A percentile compares a stretch with the other conserved stretches of the same genome.
These are phyloP conservation scores for Chalciporus piperatus DNA, from an alignment of 768 basidiomycete species.

Conservation along the genomic window DNA sequence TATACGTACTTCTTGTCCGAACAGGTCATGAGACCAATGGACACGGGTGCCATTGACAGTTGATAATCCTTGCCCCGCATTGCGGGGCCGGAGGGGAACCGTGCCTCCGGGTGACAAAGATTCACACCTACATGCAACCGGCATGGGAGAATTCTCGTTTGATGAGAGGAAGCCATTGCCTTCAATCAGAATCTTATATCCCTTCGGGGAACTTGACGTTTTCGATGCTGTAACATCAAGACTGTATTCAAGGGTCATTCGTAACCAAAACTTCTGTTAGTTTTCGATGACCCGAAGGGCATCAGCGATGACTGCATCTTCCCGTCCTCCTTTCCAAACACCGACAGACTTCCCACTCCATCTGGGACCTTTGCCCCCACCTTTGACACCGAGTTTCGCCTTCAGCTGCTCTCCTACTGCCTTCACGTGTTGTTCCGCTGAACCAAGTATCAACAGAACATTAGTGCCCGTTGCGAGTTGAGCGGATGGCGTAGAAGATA, in stretches of 20 bases:
- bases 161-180: too few species aligned
- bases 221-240: not conserved
- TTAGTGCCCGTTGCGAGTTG: conserved; percentile 49
- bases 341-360: conserved; percentile 78
- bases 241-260: not conserved
- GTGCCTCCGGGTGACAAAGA: too few species aligned
- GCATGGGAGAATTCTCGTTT: too few species aligned
- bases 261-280: conserved; percentile 1
- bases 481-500: conserved; percentile 62
- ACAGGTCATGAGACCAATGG: too few species aligned
- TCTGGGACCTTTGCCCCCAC: conserved; percentile 71
- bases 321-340: conserved; percentile 26
- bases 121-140: too few species aligned
- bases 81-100: too few species aligned
- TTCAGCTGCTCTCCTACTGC: conserved; percentile 56
- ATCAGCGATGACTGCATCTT: conserved; percentile 17
- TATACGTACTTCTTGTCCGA: too few species aligned
- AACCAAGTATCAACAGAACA: conserved; percentile 59
- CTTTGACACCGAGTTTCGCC: conserved; percentile 59
- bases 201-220: too few species aligned
- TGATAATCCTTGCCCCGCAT: too few species aligned
- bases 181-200: too few species aligned
- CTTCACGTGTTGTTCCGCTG: conserved; percentile 59
- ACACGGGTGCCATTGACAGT: too few species aligned
- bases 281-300: conserved; percentile 13